phyloP scores from a whole-genome alignment of 2,329 filamentous ascomycete genomes.

The Colletotrichum musae region DNA sequence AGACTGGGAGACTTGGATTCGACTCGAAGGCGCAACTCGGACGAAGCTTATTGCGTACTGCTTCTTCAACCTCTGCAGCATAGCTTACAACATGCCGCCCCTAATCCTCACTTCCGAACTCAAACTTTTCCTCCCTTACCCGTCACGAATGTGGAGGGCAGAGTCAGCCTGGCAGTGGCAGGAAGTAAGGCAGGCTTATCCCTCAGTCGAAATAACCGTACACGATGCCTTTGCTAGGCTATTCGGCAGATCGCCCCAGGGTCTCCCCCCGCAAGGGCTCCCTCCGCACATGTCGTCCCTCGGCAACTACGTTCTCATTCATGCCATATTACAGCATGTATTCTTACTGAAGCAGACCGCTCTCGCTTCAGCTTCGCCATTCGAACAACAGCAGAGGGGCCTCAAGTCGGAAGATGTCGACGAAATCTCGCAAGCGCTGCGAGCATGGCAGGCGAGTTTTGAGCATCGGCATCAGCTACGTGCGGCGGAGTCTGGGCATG shows the following conservation, averaged over 20 bases:
- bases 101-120: slow-evolving; percentile 71
- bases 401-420: slow-evolving; percentile 70
- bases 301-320: slow-evolving; percentile 80
- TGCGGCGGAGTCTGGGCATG: slow-evolving; percentile 63
- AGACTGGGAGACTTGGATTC: slow-evolving; percentile 74
- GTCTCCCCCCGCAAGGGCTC: slow-evolving; percentile 59
- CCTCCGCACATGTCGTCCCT: slow-evolving; percentile 69
- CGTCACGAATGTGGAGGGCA: slow-evolving; percentile 70
- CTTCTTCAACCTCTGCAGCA: slow-evolving; percentile 75
- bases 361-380: slow-evolving; percentile 63
- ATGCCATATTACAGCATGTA: slow-evolving; percentile 80
- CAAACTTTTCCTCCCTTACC: slow-evolving; percentile 68
- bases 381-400: slow-evolving; percentile 64
- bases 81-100: slow-evolving; percentile 73
- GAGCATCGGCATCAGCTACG: slow-evolving; percentile 69
- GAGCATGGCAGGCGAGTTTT: slow-evolving; percentile 72
- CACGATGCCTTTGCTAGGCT: slow-evolving; percentile 71
- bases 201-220: slow-evolving; percentile 66
- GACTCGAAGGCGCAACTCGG: slow-evolving; percentile 68
- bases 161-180: slow-evolving; percentile 73
- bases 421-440: slow-evolving; percentile 68
- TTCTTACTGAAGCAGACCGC: slow-evolving; percentile 77
- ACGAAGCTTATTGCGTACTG: slow-evolving; percentile 74
- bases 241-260: slow-evolving; percentile 65
- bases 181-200: slow-evolving; percentile 66